Evolutionary conservation across 257 asterid species (phyloP).

Genomic region (Galeopsis tetrahit): DNA sequence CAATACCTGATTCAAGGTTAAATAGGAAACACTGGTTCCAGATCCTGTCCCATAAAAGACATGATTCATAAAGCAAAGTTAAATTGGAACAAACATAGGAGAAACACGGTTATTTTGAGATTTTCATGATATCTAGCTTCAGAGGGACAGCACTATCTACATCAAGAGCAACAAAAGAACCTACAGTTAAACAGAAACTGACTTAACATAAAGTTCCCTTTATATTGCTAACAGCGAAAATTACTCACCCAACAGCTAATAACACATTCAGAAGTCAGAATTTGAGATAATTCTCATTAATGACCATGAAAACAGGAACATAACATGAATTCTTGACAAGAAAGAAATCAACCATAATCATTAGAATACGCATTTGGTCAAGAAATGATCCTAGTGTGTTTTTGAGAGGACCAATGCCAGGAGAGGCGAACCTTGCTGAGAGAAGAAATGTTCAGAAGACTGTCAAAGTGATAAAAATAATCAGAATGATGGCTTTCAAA

Average conservation of each 20-base stretch:
- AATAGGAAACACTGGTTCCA: conserved; percentile 26
- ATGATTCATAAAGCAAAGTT: conserved; percentile 19
- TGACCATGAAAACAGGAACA: conserved; percentile 28
- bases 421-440: conserved; percentile 37
- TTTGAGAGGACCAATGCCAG: conserved; percentile 30
- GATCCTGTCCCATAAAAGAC: conserved; percentile 9
- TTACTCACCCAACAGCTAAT: conserved; percentile 19
- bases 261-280: conserved; percentile 15
- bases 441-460: conserved; percentile 30
- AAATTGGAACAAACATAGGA: conserved; percentile 7
- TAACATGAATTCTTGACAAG: conserved; percentile 19
- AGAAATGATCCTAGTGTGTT: conserved; percentile 29
- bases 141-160: conserved; percentile 24
- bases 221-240: conserved; percentile 13
- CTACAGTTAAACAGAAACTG: conserved; percentile 15
- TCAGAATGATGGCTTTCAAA: conserved; percentile 41
- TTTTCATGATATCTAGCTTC: conserved; percentile 20
- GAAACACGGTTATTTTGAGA: conserved; percentile 19
- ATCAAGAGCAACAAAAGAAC: conserved; percentile 32
- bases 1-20: conserved; percentile 21
- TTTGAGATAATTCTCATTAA: conserved; percentile 13
- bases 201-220: conserved; percentile 9
- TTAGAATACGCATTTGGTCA: conserved; percentile 26
- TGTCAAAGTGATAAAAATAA: conserved; percentile 41
- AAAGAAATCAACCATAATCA: conserved; percentile 31